A percentile compares a stretch with the other conserved stretches of the same genome.
These are phyloP conservation scores for Aureobasidium sp. DNA, from an alignment of 2,329 filamentous ascomycete genomes.

Conservation along the genomic window DNA sequence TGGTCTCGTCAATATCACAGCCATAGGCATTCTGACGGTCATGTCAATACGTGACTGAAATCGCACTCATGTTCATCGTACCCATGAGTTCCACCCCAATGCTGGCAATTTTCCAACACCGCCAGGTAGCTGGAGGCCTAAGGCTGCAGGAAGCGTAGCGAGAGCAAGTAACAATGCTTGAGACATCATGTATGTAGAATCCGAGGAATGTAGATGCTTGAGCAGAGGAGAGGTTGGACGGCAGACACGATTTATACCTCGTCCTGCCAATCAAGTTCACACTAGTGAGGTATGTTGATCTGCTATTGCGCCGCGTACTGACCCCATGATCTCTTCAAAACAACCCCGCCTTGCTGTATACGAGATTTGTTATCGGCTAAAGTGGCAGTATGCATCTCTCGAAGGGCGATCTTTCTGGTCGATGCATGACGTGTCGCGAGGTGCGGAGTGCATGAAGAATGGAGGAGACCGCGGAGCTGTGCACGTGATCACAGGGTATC, in stretches of 20 bases:
- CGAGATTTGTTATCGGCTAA: not conserved
- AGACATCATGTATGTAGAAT: not conserved
- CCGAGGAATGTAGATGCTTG: not conserved
- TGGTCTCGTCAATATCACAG: conserved; percentile 41
- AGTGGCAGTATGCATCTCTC: not conserved
- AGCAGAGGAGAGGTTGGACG: not conserved
- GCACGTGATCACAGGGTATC: no score
- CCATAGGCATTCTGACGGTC: conserved; percentile 36
- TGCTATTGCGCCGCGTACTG: not conserved
- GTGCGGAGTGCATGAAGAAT: not conserved
- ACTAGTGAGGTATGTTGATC: not conserved
- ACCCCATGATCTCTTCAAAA: not conserved
- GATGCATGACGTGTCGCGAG: not conserved
- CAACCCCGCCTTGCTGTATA: not conserved
- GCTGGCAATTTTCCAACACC: not conserved
- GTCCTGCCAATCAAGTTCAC: not conserved
- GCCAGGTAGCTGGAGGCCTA: not conserved
- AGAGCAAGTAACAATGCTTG: not conserved
- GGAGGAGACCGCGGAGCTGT: not conserved
- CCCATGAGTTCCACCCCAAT: not conserved
- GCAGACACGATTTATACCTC: not conserved
- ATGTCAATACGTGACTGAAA: not conserved
- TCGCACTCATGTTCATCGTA: not conserved
- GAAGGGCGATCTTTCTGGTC: not conserved
- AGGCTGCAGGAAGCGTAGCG: not conserved